A percentile compares a stretch with the other conserved stretches of the same genome.
These are phyloP conservation scores for Pseudognaphalium luteoalbum DNA, from an alignment of 129 eudicot genomes.

Conservation along the genomic window DNA sequence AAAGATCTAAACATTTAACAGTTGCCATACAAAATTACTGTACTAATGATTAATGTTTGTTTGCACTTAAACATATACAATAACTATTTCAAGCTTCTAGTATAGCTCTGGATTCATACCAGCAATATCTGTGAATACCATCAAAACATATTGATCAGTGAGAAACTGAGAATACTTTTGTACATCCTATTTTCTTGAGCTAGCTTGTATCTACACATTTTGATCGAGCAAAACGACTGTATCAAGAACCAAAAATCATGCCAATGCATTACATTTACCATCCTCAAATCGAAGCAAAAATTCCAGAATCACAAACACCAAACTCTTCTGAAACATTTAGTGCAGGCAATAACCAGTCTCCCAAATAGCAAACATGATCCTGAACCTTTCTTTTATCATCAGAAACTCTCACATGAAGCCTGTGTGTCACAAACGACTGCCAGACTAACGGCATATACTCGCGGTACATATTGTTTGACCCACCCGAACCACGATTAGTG, in stretches of 20 bases:
- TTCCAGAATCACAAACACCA: slow-evolving; percentile 49
- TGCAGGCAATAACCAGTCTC: slow-evolving; percentile 82
- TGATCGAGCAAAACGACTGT: neutral
- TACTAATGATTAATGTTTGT: too few relatives aligned
- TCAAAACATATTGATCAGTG: too few relatives aligned
- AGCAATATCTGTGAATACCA: too few relatives aligned
- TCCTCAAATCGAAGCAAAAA: neutral
- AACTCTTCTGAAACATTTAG: slow-evolving; percentile 56
- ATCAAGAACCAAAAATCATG: neutral
- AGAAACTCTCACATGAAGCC: slow-evolving; percentile 57
- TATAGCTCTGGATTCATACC: too few relatives aligned
- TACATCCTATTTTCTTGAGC: too few relatives aligned
- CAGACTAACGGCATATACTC: slow-evolving; percentile 91
- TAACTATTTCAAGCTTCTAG: too few relatives aligned
- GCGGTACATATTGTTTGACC: slow-evolving; percentile 41
- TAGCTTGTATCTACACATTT: too few relatives aligned
- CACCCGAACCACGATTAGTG: slow-evolving; percentile 37
- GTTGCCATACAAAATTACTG: too few relatives aligned
- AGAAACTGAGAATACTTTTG: too few relatives aligned
- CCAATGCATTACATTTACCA: neutral
- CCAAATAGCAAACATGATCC: slow-evolving; percentile 41
- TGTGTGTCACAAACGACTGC: slow-evolving; percentile 84
- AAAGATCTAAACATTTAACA: too few relatives aligned
- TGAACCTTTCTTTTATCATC: slow-evolving; percentile 44
- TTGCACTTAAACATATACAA: too few relatives aligned